Percentiles rank a stretch among this genome's conserved stretches.
Conservation (phyloP, 2,329 filamentous ascomycete genomes). For the Cylindrodendrum hubeiense region DNA sequence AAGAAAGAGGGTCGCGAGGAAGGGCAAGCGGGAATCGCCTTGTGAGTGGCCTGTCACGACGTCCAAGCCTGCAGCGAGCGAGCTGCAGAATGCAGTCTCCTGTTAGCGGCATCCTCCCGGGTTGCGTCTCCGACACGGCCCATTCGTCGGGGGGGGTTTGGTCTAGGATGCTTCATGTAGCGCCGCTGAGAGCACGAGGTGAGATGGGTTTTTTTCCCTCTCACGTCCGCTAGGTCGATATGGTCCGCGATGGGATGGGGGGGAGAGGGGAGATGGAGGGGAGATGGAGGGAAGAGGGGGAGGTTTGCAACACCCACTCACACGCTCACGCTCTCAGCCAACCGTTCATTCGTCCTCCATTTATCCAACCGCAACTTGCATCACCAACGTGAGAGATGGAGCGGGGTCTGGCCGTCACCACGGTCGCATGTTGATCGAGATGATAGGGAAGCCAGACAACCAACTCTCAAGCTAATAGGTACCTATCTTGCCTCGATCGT, state of each 20-base stretch:
- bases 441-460: background rate
- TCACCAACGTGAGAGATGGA: conserved; percentile 22
- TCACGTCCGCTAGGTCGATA: background rate
- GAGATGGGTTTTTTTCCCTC: conserved; percentile 2
- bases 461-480: background rate
- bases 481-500: background rate
- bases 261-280: background rate
- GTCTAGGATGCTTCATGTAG: conserved; percentile 30
- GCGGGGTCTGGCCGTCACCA: conserved; percentile 14
- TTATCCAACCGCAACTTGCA: conserved; percentile 7
- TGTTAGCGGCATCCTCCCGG: conserved; percentile 34
- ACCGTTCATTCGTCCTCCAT: conserved; percentile 9
- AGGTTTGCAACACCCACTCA: conserved; percentile 4
- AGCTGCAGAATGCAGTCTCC: conserved; percentile 32
- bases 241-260: conserved; percentile 2
- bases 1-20: conserved; percentile 32
- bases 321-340: conserved; percentile 1
- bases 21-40: conserved; percentile 31
- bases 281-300: background rate
- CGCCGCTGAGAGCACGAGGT: conserved; percentile 21
- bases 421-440: conserved; percentile 5
- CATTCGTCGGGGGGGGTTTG: conserved; percentile 36
- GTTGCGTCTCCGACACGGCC: conserved; percentile 28
- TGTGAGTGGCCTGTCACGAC: conserved; percentile 38
- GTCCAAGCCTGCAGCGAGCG: conserved; percentile 32